phyloP scores from a whole-genome alignment of 345 rosid genomes.

The Erodium maritimum region DNA sequence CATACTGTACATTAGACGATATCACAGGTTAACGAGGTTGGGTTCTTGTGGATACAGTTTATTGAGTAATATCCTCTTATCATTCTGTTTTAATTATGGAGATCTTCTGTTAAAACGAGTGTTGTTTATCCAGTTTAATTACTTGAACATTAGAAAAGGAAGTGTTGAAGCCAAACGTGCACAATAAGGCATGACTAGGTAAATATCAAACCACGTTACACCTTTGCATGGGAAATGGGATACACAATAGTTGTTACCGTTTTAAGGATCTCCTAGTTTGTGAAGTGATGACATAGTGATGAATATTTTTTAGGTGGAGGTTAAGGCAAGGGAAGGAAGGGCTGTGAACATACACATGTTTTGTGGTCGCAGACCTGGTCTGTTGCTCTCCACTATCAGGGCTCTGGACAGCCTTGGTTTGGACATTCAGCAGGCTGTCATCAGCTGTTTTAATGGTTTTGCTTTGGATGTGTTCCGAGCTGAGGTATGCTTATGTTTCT shows the following conservation, averaged over 20 bases:
- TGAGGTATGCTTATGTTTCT: constrained; percentile 38
- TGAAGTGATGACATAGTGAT: too few species aligned
- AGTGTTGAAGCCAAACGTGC: too few species aligned
- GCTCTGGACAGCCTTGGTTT: constrained; percentile 86
- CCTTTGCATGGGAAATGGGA: neutral
- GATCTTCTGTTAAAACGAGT: neutral
- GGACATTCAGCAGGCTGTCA: constrained; percentile 93
- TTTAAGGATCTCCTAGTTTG: neutral
- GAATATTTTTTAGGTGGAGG: constrained; percentile 68
- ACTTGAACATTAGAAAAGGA: neutral
- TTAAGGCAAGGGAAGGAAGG: constrained; percentile 84
- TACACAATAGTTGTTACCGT: neutral
- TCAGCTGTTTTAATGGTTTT: constrained; percentile 92
- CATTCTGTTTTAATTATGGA: neutral
- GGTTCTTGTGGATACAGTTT: neutral
- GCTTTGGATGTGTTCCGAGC: constrained; percentile 92
- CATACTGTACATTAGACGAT: neutral
- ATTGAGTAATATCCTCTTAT: neutral
- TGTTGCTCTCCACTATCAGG: constrained; percentile 79
- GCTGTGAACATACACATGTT: constrained; percentile 98
- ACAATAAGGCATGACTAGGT: neutral
- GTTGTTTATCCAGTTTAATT: neutral
- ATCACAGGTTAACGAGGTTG: neutral
- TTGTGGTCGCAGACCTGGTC: constrained; percentile 84
- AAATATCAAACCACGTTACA: neutral